These are phyloP conservation scores for Hyparrhenia diplandra DNA, from an alignment of 176 grass and related monocot genomes.

Conservation along the genomic window DNA sequence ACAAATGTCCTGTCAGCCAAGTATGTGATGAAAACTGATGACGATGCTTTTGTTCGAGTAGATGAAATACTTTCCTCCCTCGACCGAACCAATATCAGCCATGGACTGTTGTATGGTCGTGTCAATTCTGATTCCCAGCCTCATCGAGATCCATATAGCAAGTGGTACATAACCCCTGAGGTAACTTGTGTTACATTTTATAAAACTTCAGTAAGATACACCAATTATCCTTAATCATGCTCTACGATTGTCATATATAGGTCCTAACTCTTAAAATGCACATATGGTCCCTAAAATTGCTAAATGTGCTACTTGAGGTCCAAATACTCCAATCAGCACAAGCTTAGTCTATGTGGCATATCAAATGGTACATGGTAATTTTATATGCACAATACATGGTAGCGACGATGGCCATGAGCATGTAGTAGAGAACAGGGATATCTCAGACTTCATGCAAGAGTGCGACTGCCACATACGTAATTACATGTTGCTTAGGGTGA, in stretches of 20 bases:
- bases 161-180: slow-evolving; percentile 92
- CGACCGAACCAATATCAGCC: slow-evolving; percentile 53
- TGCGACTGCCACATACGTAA: background rate
- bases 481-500: background rate
- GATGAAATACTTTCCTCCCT: slow-evolving; percentile 85
- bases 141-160: slow-evolving; percentile 92
- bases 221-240: background rate
- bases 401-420: background rate
- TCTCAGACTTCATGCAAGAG: background rate
- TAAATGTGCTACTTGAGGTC: too few relatives aligned
- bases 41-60: slow-evolving; percentile 98
- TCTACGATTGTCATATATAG: background rate
- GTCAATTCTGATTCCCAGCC: slow-evolving; percentile 93
- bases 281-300: too few relatives aligned
- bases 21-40: slow-evolving; percentile 99
- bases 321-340: background rate
- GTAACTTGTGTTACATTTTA: slow-evolving; percentile 41
- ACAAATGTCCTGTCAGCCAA: slow-evolving; percentile 78
- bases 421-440: background rate
- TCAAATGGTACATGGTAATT: background rate
- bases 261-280: background rate
- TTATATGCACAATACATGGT: background rate
- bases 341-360: background rate
- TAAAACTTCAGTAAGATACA: background rate
- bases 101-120: slow-evolving; percentile 73